Percentiles rank a stretch among this genome's conserved stretches.
Conservation (phyloP, 176 grass and related monocot species). For the Aegilops bicornis region DNA sequence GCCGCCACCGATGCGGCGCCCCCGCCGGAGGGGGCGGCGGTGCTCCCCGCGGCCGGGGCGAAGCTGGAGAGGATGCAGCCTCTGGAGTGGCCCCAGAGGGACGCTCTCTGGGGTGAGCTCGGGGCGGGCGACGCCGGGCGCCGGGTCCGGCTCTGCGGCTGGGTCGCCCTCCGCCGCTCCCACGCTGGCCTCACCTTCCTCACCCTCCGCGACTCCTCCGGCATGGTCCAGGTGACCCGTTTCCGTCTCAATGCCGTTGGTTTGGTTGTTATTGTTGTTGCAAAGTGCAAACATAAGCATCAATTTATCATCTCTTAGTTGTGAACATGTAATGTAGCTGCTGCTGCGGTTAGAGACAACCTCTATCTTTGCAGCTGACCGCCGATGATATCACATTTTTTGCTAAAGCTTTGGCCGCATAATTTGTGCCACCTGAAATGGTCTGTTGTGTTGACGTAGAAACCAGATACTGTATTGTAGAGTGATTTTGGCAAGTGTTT, state of each 20-base stretch:
- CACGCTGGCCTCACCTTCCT: constrained; percentile 90
- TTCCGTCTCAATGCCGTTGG: neutral
- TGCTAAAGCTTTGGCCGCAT: neutral
- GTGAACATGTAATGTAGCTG: neutral
- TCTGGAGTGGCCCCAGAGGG: constrained; percentile 64
- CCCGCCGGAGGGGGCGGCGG: neutral
- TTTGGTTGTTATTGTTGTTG: neutral
- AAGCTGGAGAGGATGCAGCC: constrained; percentile 33
- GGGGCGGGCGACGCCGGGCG: constrained; percentile 58
- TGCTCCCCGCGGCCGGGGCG: constrained; percentile 2
- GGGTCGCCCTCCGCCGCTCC: constrained; percentile 82
- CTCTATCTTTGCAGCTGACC: neutral
- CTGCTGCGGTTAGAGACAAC: neutral
- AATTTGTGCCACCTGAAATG: neutral
- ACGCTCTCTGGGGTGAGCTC: constrained; percentile 65
- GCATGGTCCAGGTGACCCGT: constrained; percentile 69
- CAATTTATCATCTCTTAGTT: neutral
- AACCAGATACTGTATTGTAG: neutral
- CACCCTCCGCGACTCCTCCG: constrained; percentile 73
- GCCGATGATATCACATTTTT: neutral
- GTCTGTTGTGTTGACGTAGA: neutral
- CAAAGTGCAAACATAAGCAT: neutral
- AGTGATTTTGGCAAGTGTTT: neutral
- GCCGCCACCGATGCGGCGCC: constrained; percentile 28
- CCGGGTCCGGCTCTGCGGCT: constrained; percentile 75